Evolutionary conservation across 1,284 basidiomycete genomes (phyloP), one percentile per base, ranked within the genome.

Genomic region (Limonomyces culmigenus): DNA sequence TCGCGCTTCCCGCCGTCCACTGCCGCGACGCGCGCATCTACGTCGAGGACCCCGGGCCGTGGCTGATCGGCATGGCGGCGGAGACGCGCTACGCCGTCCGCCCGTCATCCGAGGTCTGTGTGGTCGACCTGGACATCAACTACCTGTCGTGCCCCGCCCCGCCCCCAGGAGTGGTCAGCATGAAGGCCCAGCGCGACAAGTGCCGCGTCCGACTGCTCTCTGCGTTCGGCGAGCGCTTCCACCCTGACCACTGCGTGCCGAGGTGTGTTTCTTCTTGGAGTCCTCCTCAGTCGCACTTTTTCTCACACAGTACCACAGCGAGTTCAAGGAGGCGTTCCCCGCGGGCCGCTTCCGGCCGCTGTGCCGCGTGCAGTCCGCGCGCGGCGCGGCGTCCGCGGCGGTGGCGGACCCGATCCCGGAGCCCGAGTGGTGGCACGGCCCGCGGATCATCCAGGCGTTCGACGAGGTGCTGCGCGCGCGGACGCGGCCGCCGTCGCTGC

Each of bases 291-390:
- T 42, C 21, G 18, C 29, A 42, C 18, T 38, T 43, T 11, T 15
- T 14, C 12, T 34, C 18, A 23, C 12, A 13, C 10, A 19, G 36
- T 34, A 30, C 3, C 38, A 11, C 44, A 83, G 80, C 42, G 92
- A 96, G 54, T 86, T 93, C 62, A 89, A 91, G 50, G 86, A 95
- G 50, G 87, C 92, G 2, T 96, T 93, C 60, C 89, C 92, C 3
- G 84, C 80, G 2, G 88, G 89, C 33, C 69, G 83, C 34, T 87
- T 88, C 61, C 62, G 77, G 32, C 80, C 80, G 10, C 70, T 79
- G 29, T 88, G 78, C 63, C 84, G 80, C 53, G 86, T 83, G 39
- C 78, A 78, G 52, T 79, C 76, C 20, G 87, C 83, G 58, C 66
- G 77, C 36, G 80, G 75, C 20, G 77, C 71, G 1, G 75, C 78